Percentiles rank a stretch among this genome's conserved stretches.
phyloP scores from a whole-genome alignment of 352 stramenopile species.

The Phytophthora vignae region DNA sequence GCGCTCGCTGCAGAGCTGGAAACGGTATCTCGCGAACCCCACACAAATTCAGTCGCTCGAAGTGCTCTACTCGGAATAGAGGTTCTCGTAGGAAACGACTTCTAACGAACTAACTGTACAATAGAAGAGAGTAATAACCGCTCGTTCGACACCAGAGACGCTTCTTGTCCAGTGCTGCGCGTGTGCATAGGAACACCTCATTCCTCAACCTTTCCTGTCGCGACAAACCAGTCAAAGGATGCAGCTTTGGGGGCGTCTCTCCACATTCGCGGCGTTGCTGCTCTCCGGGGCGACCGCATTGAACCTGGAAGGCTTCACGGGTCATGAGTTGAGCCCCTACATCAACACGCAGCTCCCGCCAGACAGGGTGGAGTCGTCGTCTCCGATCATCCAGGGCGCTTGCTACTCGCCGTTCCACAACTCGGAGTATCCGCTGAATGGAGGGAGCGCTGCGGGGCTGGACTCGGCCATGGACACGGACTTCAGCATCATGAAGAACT shows the following conservation, averaged over 20 bases:
- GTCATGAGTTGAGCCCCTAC: conserved; percentile 27
- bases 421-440: conserved; percentile 66
- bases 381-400: conserved; percentile 43
- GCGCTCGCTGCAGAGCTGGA: conserved; percentile 52
- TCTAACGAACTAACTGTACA: conserved; percentile 23
- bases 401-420: conserved; percentile 89
- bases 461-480: conserved; percentile 65
- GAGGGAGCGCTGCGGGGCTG: conserved; percentile 41
- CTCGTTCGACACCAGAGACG: conserved; percentile 7
- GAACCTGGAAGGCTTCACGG: conserved; percentile 29
- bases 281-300: conserved; percentile 21
- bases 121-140: conserved; percentile 22
- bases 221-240: conserved; percentile 17
- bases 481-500: conserved; percentile 76
- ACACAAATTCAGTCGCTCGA: conserved; percentile 45
- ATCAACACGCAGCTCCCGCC: conserved; percentile 10
- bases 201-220: conserved; percentile 21
- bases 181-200: not conserved
- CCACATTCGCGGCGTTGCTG: conserved; percentile 21
- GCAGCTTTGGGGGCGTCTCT: conserved; percentile 16
- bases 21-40: conserved; percentile 45
- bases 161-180: conserved; percentile 6
- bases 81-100: conserved; percentile 18
- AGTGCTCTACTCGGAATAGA: conserved; percentile 48
- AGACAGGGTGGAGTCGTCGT: conserved; percentile 10